These are phyloP conservation scores for Leishmania mexicana DNA, from an alignment of 208 protist genomes.

Conservation along the genomic window DNA sequence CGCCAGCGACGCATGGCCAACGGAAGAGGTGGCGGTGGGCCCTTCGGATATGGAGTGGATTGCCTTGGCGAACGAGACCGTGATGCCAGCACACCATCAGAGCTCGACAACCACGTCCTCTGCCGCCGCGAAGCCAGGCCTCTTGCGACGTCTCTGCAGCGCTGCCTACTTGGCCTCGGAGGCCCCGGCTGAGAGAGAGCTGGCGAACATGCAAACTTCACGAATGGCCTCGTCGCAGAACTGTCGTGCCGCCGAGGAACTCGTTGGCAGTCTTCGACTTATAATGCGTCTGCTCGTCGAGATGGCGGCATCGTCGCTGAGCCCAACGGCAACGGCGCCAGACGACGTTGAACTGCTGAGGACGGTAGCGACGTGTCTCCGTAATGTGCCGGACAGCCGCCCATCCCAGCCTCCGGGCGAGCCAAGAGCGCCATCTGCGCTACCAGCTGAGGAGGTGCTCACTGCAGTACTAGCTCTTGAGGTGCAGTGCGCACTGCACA, in stretches of 20 bases:
- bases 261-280: conserved; percentile 16
- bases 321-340: neutral
- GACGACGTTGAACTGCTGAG: conserved; percentile 25
- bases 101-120: too few species aligned
- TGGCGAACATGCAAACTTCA: too few species aligned
- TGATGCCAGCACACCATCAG: neutral
- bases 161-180: neutral
- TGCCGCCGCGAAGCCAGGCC: neutral
- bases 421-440: too few species aligned
- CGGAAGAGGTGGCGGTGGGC: neutral
- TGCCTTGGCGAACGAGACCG: conserved; percentile 11
- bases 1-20: neutral
- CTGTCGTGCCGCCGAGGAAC: conserved; percentile 2
- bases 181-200: neutral
- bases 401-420: neutral
- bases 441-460: conserved; percentile 10
- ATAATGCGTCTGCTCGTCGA: conserved; percentile 3
- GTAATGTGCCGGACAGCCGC: conserved; percentile 16
- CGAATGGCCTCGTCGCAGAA: conserved; percentile 2
- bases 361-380: conserved; percentile 25
- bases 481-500: conserved; percentile 19
- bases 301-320: neutral
- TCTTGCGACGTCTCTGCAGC: conserved; percentile 17
- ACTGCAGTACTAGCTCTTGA: conserved; percentile 17
- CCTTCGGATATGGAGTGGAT: conserved; percentile 38